Conservation (phyloP, 225 moss, liverwort and hornwort genomes). For the Straminergon stramineum region DNA sequence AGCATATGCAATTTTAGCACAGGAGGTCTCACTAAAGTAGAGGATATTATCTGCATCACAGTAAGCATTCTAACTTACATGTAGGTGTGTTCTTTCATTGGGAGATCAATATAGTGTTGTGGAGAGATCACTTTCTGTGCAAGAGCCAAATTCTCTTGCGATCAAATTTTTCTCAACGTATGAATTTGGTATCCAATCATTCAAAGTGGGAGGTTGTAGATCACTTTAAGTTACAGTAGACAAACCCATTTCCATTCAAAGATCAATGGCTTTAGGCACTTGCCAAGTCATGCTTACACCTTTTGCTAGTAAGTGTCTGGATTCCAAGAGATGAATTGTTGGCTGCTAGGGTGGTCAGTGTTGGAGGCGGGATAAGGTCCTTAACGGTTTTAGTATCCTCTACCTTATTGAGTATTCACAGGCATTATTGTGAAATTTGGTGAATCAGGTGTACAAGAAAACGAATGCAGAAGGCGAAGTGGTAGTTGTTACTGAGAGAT, state of each 20-base stretch:
- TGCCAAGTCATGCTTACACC: neutral
- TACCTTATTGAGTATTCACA: neutral
- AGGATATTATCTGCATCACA: neutral
- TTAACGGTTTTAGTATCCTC: neutral
- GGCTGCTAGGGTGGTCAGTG: neutral
- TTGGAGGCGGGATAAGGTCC: neutral
- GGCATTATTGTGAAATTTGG: neutral
- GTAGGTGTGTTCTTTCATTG: no score
- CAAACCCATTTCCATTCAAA: neutral
- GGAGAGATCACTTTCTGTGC: neutral
- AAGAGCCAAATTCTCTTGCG: neutral
- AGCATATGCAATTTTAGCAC: neutral
- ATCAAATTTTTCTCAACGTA: neutral
- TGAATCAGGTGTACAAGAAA: constrained; percentile 32
- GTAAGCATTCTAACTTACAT: neutral
- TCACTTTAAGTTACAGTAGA: neutral
- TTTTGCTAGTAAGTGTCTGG: neutral
- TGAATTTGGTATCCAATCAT: neutral
- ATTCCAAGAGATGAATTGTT: neutral
- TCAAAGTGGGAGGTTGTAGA: neutral
- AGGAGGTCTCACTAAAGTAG: neutral
- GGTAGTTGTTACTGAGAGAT: constrained; percentile 24
- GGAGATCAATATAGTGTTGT: neutral
- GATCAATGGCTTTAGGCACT: neutral
- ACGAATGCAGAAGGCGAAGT: constrained; percentile 26